Conservation (phyloP, 106 monocot species). For the Dioscorea dumetorum region DNA sequence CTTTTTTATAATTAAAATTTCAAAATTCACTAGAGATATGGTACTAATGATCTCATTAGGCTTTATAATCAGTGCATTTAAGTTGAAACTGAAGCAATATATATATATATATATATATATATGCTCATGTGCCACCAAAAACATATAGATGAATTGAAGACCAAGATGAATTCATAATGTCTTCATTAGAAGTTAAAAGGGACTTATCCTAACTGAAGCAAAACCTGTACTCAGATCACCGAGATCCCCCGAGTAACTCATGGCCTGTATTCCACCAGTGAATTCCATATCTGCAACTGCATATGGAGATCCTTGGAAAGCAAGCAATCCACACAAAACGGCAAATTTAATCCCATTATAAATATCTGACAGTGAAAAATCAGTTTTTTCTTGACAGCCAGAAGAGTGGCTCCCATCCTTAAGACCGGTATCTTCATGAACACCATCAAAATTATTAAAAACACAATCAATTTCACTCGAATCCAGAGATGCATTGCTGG, state of each 20-base stretch:
- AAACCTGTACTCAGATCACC: conserved; percentile 98
- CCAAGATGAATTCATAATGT: neutral
- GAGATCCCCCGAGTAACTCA: conserved; percentile 53
- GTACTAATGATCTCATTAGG: too few relatives aligned
- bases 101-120: too few relatives aligned
- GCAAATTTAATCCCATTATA: conserved; percentile 19
- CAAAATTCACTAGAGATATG: too few relatives aligned
- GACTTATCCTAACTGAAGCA: conserved; percentile 93
- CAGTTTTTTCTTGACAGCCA: neutral
- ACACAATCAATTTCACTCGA: neutral
- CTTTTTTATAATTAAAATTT: too few relatives aligned
- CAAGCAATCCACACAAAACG: conserved; percentile 27
- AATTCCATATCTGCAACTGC: conserved; percentile 56
- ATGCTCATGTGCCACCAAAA: neutral
- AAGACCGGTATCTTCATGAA: neutral
- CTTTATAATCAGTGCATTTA: too few relatives aligned
- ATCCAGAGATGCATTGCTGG: neutral
- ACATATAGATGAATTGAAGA: neutral
- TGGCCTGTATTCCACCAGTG: conserved; percentile 15
- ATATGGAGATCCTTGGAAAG: conserved; percentile 38
- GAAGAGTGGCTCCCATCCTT: neutral
- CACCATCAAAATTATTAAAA: neutral
- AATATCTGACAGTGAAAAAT: neutral
- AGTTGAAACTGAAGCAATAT: too few relatives aligned
- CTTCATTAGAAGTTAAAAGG: conserved; percentile 18